Evolutionary conservation across 2,329 filamentous ascomycete species (phyloP), one percentile per base, ranked within the genome.

Genomic region (Xylaria sp.): DNA sequence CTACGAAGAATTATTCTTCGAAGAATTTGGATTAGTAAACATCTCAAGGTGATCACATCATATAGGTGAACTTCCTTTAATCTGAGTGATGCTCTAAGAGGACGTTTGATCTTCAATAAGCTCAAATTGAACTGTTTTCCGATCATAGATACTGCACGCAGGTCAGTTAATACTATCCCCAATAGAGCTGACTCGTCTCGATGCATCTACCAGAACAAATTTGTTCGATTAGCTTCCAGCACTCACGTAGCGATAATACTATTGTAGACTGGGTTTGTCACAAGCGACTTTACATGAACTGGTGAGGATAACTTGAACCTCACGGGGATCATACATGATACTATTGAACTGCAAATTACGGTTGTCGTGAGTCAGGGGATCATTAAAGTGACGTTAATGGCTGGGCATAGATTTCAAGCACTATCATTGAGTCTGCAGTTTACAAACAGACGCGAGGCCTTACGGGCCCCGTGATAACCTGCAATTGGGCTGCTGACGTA

Each of bases 401-500:
- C 34, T 23, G 25, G 9, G 39, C 12, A 39, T 39, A 9, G 10
- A 10, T 23, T 56, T 37, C 15, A 31, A 9, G 6, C 25, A 54
- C 28, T 54, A 54, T 34, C 31, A 10, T 13, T 10, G 23, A 25
- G 46, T n/a, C 46, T 5, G 20, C 3, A 12, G 10, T 13, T 50
- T 50, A 25, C 20, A 23, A 23, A 25, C 9, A 23, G 9, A 50
- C 9, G 12, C 12, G 3, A 25, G 46, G 46, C 46, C 18, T 23
- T 25, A 50, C 20, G 13, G n/a, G 44, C 48, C 60, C 20, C 60
- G 37, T n/a, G 7, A 51, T 48, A 34, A 5, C n/a, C 44, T 15
- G 28, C 34, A n/a, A 51, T 56, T 58, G 23, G 9, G 34, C 39
- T 69, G n/a, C 64, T 13, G 59, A 69, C 67, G 34, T 46, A 60